Conservation (phyloP, 2,329 filamentous ascomycete genomes). For the Neophaeococcomyces aloes region DNA sequence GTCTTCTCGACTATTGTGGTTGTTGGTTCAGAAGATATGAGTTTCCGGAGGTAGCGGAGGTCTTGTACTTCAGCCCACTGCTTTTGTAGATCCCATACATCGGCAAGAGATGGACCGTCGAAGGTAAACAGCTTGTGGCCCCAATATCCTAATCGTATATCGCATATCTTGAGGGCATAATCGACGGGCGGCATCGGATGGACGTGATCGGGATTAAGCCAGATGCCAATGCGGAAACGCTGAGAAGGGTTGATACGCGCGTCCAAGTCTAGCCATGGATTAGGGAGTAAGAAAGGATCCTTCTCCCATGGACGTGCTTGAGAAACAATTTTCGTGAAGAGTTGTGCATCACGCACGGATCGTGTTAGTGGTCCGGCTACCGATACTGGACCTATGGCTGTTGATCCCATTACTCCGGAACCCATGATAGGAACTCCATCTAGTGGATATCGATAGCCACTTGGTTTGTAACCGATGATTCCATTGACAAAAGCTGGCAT, state of each 20-base stretch:
- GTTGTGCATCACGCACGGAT: neutral
- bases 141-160: neutral
- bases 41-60: neutral
- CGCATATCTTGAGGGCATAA: neutral
- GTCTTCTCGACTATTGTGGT: neutral
- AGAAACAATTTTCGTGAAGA: neutral
- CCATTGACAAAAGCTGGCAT: constrained; percentile 29
- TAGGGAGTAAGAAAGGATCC: neutral
- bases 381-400: neutral
- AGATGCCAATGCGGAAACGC: neutral
- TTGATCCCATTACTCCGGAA: neutral
- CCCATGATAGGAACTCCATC: neutral
- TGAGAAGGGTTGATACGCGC: neutral
- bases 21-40: neutral
- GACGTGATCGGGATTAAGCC: neutral
- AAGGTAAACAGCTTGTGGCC: neutral
- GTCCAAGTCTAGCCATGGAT: neutral
- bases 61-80: neutral
- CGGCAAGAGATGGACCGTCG: neutral
- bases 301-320: neutral
- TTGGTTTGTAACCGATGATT: constrained; percentile 27
- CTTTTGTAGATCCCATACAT: neutral
- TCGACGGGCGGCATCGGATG: neutral
- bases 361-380: neutral
- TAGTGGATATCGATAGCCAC: constrained; percentile 1